Conservation (phyloP, 495 filamentous ascomycete species). For the Penicillium silybi region DNA sequence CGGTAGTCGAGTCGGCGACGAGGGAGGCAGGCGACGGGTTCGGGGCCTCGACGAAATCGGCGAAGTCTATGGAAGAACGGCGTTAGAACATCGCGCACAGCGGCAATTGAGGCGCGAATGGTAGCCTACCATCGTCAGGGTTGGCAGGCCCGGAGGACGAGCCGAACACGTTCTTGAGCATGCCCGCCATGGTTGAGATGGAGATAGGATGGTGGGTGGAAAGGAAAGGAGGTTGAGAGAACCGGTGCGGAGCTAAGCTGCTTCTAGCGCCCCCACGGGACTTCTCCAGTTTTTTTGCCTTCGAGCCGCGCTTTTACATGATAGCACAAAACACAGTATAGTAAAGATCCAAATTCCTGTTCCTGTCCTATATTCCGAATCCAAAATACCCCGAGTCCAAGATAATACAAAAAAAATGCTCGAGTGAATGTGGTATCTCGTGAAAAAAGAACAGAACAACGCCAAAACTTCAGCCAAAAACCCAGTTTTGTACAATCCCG, state of each 20-base stretch:
- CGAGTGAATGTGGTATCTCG: conserved; percentile 28
- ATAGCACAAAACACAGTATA: neutral
- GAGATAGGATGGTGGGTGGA: conserved; percentile 16
- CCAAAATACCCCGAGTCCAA: conserved; percentile 4
- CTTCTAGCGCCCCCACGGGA: conserved; percentile 24
- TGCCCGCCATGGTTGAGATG: conserved; percentile 54
- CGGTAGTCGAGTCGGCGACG: conserved; percentile 35
- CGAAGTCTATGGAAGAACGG: conserved; percentile 56
- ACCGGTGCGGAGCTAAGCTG: conserved; percentile 28
- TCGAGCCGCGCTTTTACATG: neutral
- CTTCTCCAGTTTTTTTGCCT: conserved; percentile 21
- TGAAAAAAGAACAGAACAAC: conserved; percentile 17
- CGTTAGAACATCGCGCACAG: conserved; percentile 2
- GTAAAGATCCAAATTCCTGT: neutral
- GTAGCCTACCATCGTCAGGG: conserved; percentile 58
- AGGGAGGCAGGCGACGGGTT: conserved; percentile 56
- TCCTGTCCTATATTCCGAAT: conserved; percentile 7
- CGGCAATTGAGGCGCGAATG: conserved; percentile 3
- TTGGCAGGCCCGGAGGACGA: conserved; percentile 48
- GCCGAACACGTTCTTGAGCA: conserved; percentile 66
- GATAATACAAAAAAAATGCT: conserved; percentile 16
- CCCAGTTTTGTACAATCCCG: conserved; percentile 28
- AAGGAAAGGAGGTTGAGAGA: conserved; percentile 31
- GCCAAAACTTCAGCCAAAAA: conserved; percentile 12
- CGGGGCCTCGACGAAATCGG: conserved; percentile 69